Evolutionary conservation across 805 yeast genomes (phyloP).

Genomic region (Metschnikowia amazonensis): DNA sequence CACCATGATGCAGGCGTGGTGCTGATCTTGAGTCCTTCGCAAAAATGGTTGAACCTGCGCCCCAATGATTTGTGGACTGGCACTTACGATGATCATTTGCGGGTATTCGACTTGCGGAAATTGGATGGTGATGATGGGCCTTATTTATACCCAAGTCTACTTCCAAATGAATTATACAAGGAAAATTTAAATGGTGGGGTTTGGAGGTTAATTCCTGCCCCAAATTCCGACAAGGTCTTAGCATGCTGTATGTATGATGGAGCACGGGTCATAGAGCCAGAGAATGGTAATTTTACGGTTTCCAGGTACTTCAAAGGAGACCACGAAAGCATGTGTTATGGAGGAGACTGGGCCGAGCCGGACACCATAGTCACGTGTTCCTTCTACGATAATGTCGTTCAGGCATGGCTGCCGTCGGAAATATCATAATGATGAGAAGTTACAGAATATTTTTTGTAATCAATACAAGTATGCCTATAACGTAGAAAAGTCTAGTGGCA

Average conservation of each 20-base stretch:
- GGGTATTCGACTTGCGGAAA: constrained; percentile 65
- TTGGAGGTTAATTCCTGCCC: constrained; percentile 79
- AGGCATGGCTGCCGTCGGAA: constrained; percentile 54
- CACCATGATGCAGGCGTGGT: constrained; percentile 92
- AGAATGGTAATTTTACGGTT: constrained; percentile 24
- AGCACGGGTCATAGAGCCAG: constrained; percentile 56
- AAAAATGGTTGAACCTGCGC: constrained; percentile 40
- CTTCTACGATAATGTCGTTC: constrained; percentile 82
- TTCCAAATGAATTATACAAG: constrained; percentile 45
- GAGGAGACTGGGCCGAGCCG: constrained; percentile 78
- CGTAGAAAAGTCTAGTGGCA: constrained; percentile 64
- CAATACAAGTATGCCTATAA: neutral
- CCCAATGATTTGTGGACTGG: constrained; percentile 74
- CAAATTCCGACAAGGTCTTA: constrained; percentile 47
- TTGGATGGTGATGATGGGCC: constrained; percentile 34
- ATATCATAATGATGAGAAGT: neutral
- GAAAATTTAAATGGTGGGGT: constrained; percentile 86
- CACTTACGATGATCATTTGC: constrained; percentile 79
- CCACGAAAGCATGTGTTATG: constrained; percentile 92
- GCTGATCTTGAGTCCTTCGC: constrained; percentile 54
- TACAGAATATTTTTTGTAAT: neutral
- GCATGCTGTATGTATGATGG: constrained; percentile 97
- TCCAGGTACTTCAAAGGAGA: constrained; percentile 52
- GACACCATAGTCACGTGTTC: constrained; percentile 72
- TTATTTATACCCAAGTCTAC: constrained; percentile 40